Conservation (phyloP, 805 yeast genomes). For the Candida nemodendra region DNA sequence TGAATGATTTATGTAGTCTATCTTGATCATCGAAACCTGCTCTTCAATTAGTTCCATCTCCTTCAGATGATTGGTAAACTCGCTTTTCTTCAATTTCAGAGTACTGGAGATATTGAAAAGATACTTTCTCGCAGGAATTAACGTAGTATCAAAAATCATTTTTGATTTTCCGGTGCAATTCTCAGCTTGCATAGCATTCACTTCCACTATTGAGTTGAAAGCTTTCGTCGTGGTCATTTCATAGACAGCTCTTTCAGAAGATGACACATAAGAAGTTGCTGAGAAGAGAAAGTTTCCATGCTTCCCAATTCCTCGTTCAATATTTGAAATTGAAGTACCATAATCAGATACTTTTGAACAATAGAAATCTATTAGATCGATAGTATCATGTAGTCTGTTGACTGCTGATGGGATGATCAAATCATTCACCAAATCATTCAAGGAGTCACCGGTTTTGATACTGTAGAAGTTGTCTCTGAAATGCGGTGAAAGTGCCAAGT, state of each 20-base stretch:
- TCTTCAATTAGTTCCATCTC: constrained; percentile 4
- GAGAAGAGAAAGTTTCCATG: background rate
- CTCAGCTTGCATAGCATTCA: constrained; percentile 14
- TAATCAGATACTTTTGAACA: constrained; percentile 6
- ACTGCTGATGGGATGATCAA: constrained; percentile 10
- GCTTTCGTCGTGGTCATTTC: constrained; percentile 10
- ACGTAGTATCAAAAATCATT: constrained; percentile 4
- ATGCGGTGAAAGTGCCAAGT: constrained; percentile 14
- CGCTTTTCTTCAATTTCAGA: constrained; percentile 4
- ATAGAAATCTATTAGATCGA: constrained; percentile 16
- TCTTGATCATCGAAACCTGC: constrained; percentile 1
- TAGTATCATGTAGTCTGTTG: constrained; percentile 8
- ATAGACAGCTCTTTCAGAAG: background rate
- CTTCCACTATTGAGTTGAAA: constrained; percentile 8
- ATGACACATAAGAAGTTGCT: background rate
- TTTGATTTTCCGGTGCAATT: constrained; percentile 5
- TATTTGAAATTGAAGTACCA: constrained; percentile 1
- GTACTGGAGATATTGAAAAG: constrained; percentile 8
- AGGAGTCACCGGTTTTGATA: constrained; percentile 6
- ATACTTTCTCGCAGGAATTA: constrained; percentile 17
- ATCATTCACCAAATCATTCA: constrained; percentile 13
- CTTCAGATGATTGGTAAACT: background rate
- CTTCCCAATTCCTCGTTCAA: background rate
- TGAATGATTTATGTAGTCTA: constrained; percentile 14
- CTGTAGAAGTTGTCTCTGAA: constrained; percentile 18